These are phyloP conservation scores for Monosporascus sp. DNA, from an alignment of 2,329 filamentous ascomycete genomes.

Conservation along the genomic window DNA sequence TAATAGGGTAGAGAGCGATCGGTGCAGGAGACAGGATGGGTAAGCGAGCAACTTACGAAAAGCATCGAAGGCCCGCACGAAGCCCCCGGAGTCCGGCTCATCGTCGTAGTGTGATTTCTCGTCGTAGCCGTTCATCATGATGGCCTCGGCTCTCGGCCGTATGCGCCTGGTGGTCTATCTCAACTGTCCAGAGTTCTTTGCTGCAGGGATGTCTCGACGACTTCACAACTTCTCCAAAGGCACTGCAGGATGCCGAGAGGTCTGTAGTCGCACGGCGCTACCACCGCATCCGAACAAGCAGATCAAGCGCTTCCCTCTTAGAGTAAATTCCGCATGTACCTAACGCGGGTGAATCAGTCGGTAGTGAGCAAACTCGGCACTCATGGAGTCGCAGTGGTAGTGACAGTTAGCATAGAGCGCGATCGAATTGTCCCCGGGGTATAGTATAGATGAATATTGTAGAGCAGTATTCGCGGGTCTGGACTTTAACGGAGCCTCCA, in stretches of 20 bases:
- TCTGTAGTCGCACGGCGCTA: conserved; percentile 12
- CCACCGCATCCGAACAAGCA: conserved; percentile 12
- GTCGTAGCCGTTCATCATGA: conserved; percentile 72
- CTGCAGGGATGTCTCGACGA: not conserved
- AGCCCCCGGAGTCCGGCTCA: conserved; percentile 61
- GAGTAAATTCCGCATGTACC: too few relatives aligned
- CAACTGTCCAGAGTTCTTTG: conserved; percentile 3
- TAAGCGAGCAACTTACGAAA: conserved; percentile 63
- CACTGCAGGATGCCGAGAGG: conserved; percentile 18
- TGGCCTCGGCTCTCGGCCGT: conserved; percentile 1
- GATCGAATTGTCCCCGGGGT: too few relatives aligned
- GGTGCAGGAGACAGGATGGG: not conserved
- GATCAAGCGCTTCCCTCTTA: too few relatives aligned
- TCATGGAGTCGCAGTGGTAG: too few relatives aligned
- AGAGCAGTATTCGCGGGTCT: too few relatives aligned
- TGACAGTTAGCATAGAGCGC: too few relatives aligned
- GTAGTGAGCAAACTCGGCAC: too few relatives aligned
- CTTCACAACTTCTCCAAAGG: conserved; percentile 6
- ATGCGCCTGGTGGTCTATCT: not conserved
- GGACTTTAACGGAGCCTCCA: too few relatives aligned
- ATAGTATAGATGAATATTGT: too few relatives aligned
- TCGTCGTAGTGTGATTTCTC: conserved; percentile 65
- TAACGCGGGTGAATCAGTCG: too few relatives aligned
- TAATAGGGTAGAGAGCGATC: not conserved
- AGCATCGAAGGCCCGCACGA: conserved; percentile 88